Base-by-base conservation (phyloP, 1,139 yeast species). In the Blastobotrys proliferans region DNA sequence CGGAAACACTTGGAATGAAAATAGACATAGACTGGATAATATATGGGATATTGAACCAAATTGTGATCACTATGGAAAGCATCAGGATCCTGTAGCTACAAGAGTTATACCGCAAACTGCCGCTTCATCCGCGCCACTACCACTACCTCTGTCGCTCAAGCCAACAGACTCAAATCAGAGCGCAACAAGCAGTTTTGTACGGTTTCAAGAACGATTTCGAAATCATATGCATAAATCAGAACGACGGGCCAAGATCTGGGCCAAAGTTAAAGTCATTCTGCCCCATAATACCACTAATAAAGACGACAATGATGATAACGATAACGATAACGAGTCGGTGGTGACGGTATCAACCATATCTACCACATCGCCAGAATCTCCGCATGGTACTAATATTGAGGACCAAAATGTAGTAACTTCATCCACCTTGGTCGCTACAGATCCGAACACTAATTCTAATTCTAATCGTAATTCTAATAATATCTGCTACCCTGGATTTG, bases 11-110 rank as follows among this genome's bases (percentile, higher is more conserved):
- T 38, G 36, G 41, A 11, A 32, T 25, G 37, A 31, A 26, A 18
- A 32, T 13, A 14, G 35, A 11, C 14, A 19, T 9, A 22, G 24
- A 11, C 18, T 19, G n/a, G 14, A 19, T 5, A 30, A 28, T 5
- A 30, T 13, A 14, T 30, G 35, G 35, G 35, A 38, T 22, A 16
- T 37, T 2, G 41, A 38, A 8, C 41, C 35, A 4, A 35, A 21
- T 16, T 2, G 16, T 2, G 19, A 9, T 4, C 33, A 16, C 19
- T 9, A n/a, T n/a, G n/a, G n/a, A n/a, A n/a, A n/a, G n/a, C n/a
- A n/a, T n/a, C n/a, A n/a, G n/a, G n/a, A n/a, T n/a, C n/a, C n/a
- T n/a, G n/a, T n/a, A n/a, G n/a, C n/a, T n/a, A n/a, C n/a, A n/a
- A n/a, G n/a, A n/a, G n/a, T n/a, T n/a, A n/a, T n/a, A n/a, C n/a